Percentiles rank a stretch among this genome's conserved stretches.
Conservation (phyloP, 495 filamentous ascomycete genomes). For the Aspergillus baeticus region DNA sequence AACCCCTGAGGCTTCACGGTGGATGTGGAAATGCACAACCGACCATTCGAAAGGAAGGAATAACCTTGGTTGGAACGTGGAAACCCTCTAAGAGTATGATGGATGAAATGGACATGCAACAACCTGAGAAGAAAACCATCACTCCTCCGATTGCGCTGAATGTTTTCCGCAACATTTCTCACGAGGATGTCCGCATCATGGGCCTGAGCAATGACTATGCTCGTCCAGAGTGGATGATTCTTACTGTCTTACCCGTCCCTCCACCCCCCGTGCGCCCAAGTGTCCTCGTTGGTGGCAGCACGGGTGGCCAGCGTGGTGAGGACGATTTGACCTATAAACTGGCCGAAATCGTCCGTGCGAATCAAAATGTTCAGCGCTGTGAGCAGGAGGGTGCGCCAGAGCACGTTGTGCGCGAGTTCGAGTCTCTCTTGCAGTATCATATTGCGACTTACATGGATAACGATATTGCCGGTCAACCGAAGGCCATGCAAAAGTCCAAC, state of each 20-base stretch:
- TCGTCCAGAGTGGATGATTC: conserved; percentile 96
- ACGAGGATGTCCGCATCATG: conserved; percentile 78
- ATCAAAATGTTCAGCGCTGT: conserved; percentile 86
- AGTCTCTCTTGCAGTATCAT: conserved; percentile 92
- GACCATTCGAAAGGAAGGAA: conserved; percentile 77
- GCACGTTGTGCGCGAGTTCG: conserved; percentile 86
- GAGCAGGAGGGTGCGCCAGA: conserved; percentile 84
- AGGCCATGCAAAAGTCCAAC: conserved; percentile 94
- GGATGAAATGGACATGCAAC: conserved; percentile 61
- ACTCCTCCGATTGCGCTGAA: conserved; percentile 80
- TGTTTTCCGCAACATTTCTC: conserved; percentile 79
- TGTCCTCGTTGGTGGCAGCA: conserved; percentile 89
- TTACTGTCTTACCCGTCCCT: conserved; percentile 91
- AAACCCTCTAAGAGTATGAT: conserved; percentile 66
- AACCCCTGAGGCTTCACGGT: conserved; percentile 63
- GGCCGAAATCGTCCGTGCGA: conserved; percentile 96
- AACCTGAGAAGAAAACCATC: conserved; percentile 81
- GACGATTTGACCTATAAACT: conserved; percentile 99
- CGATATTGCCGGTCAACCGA: conserved; percentile 93
- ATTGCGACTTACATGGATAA: conserved; percentile 99
- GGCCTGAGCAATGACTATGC: conserved; percentile 92
- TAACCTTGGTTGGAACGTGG: conserved; percentile 79
- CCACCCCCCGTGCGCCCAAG: conserved; percentile 94
- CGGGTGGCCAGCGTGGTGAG: conserved; percentile 84
- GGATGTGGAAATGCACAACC: conserved; percentile 93